phyloP scores from a whole-genome alignment of 768 basidiomycete species.

The Boletus bicolor region DNA sequence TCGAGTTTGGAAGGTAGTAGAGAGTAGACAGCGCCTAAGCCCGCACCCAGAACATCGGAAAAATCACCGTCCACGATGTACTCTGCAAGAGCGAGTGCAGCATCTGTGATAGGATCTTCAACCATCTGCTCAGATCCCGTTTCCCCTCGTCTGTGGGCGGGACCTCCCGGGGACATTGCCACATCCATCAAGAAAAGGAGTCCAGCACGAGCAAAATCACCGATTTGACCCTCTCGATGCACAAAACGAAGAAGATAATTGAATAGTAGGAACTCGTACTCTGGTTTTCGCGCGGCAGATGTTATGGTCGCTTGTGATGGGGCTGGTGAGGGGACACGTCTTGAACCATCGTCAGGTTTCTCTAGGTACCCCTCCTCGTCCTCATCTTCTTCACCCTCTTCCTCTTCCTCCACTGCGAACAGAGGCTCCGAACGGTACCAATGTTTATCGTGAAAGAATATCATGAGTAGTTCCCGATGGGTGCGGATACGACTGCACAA shows the following conservation, averaged over 20 bases:
- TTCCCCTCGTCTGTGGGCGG: conserved; percentile 41
- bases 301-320: conserved; percentile 58
- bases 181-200: conserved; percentile 94
- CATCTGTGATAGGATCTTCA: conserved; percentile 75
- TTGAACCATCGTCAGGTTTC: conserved; percentile 7
- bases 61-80: conserved; percentile 97
- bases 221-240: conserved; percentile 90
- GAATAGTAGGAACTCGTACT: conserved; percentile 95
- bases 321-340: conserved; percentile 51
- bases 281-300: conserved; percentile 62
- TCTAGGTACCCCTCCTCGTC: conserved; percentile 27
- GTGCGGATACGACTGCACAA: conserved; percentile 90
- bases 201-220: conserved; percentile 90
- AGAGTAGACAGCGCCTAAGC: conserved; percentile 90
- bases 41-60: conserved; percentile 94
- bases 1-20: conserved; percentile 84
- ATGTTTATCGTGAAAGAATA: conserved; percentile 95
- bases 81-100: conserved; percentile 83
- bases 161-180: conserved; percentile 79
- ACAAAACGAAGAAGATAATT: conserved; percentile 94
- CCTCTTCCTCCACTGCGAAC: conserved; percentile 73
- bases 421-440: conserved; percentile 78
- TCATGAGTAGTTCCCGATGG: conserved; percentile 86
- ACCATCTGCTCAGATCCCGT: conserved; percentile 13
- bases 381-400: conserved; percentile 57